Percentiles rank a stretch among this genome's conserved stretches.
Conservation (phyloP, 2,329 filamentous ascomycete genomes). For the Sarocladium oryzae region DNA sequence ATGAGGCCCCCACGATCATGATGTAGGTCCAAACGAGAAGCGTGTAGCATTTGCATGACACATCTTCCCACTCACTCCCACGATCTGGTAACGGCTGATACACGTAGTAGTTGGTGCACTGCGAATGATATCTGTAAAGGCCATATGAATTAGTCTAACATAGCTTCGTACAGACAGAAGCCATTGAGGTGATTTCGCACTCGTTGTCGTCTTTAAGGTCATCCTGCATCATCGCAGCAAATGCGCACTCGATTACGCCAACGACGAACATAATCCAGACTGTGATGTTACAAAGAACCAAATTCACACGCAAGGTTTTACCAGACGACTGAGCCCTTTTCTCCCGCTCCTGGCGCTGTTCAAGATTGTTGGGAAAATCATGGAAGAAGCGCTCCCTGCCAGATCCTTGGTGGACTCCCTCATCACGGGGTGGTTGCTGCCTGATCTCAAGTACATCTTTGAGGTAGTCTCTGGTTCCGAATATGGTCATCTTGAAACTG, state of each 20-base stretch:
- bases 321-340: background rate
- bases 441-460: conserved; percentile 2
- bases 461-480: background rate
- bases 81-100: background rate
- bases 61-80: background rate
- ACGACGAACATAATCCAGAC: conserved; percentile 1
- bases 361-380: background rate
- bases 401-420: background rate
- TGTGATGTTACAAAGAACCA: background rate
- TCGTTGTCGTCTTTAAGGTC: conserved; percentile 1
- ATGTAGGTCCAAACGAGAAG: background rate
- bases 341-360: background rate
- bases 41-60: background rate
- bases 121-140: background rate
- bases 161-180: no score
- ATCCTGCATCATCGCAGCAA: conserved; percentile 5
- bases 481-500: background rate
- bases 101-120: background rate
- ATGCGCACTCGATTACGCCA: background rate
- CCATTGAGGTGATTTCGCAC: background rate
- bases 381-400: background rate
- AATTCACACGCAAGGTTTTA: background rate
- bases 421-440: background rate
- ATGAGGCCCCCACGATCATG: background rate
- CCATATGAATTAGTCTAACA: no score